phyloP scores from a whole-genome alignment of 2,329 filamentous ascomycete species.

The Neonectria faginata region DNA sequence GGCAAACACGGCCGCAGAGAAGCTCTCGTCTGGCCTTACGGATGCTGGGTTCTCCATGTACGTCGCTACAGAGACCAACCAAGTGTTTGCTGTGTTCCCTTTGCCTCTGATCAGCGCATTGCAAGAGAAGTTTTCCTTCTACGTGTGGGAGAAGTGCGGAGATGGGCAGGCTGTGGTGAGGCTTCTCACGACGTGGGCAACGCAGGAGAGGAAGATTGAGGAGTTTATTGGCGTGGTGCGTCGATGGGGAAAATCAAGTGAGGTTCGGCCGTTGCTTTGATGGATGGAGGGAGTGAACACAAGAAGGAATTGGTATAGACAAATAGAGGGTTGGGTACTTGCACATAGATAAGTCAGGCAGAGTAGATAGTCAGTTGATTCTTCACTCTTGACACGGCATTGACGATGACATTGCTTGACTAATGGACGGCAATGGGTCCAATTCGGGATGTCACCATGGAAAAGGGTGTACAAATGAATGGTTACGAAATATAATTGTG shows the following conservation, averaged over 20 bases:
- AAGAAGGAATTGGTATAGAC: background rate
- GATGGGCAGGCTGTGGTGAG: constrained; percentile 56
- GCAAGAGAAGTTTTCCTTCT: constrained; percentile 59
- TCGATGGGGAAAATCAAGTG: constrained; percentile 24
- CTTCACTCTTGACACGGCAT: too few species aligned
- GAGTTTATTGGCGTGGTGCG: constrained; percentile 45
- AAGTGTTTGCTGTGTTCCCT: constrained; percentile 62
- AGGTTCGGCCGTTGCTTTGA: background rate
- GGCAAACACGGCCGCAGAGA: constrained; percentile 58
- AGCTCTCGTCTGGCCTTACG: constrained; percentile 57
- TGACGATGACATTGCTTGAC: too few species aligned
- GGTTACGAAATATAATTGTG: background rate
- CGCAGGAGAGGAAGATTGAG: constrained; percentile 56
- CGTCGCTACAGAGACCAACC: constrained; percentile 62
- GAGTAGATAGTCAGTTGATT: too few species aligned
- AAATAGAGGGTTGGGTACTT: background rate
- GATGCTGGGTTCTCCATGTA: constrained; percentile 55
- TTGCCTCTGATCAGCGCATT: constrained; percentile 52
- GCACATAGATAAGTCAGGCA: background rate
- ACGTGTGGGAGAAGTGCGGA: constrained; percentile 59
- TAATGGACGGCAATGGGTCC: too few species aligned
- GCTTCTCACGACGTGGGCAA: constrained; percentile 64
- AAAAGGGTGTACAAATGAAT: background rate
- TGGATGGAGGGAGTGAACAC: background rate
- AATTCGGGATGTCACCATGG: too few species aligned